These are phyloP conservation scores for Microbotryum lychnidis-dioicae DNA, from an alignment of 1,284 basidiomycete species.

Conservation along the genomic window DNA sequence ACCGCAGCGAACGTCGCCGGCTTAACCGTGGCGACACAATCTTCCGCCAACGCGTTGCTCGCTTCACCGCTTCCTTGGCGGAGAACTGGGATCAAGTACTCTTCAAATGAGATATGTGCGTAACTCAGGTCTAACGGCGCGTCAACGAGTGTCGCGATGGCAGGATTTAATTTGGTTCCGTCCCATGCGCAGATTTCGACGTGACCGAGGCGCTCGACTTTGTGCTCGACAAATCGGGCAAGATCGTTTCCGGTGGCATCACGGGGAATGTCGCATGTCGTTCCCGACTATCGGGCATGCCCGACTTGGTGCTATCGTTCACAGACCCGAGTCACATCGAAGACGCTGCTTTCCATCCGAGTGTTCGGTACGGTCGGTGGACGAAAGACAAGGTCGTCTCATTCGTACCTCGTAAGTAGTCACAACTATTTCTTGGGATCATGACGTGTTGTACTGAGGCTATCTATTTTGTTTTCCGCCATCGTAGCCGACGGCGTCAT, in stretches of 20 bases:
- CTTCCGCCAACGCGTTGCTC: constrained; percentile 21
- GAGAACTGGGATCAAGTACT: constrained; percentile 25
- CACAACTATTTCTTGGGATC: too few relatives aligned
- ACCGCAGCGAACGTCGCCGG: constrained; percentile 17
- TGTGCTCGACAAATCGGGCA: constrained; percentile 10
- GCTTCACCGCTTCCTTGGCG: constrained; percentile 29
- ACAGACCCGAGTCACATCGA: constrained; percentile 20
- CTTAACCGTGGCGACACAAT: constrained; percentile 5
- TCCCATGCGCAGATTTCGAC: constrained; percentile 20
- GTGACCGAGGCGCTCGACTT: constrained; percentile 17
- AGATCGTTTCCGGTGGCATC: constrained; percentile 13
- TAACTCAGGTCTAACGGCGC: background rate
- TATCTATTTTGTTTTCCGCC: background rate
- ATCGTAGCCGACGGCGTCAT: constrained; percentile 27
- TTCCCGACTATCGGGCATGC: constrained; percentile 26
- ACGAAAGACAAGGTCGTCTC: constrained; percentile 25
- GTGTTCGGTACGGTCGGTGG: constrained; percentile 27
- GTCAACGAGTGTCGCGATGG: background rate
- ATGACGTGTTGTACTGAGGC: background rate
- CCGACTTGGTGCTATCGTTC: constrained; percentile 23
- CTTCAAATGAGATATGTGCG: constrained; percentile 31
- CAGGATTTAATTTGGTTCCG: background rate
- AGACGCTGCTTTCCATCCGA: constrained; percentile 25
- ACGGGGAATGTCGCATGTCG: constrained; percentile 19
- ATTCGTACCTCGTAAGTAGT: constrained; percentile 26